Base-by-base conservation (phyloP, 2,329 filamentous ascomycete genomes). In the Fusarium sp. region DNA sequence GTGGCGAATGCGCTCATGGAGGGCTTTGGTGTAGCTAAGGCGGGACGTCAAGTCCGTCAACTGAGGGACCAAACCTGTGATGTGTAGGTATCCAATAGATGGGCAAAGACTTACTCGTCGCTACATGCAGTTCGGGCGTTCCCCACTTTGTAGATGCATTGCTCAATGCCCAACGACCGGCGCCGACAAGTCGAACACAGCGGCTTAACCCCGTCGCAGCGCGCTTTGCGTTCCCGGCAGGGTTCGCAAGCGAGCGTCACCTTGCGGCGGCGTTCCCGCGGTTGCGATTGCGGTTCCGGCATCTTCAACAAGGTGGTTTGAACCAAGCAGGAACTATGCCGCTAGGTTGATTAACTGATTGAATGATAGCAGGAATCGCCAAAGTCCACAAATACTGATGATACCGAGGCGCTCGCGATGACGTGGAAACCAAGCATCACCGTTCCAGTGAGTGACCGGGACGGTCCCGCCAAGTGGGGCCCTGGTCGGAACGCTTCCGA, bases 181-280 rank as follows among this genome's bases (percentile, higher is more conserved):
- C 78, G 77, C 43, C 72, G 72, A 55, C 83, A 84, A 3, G 80
- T 78, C n/a, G 78, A 80, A 71, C 82, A 85, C 12, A 84, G 79
- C 27, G 82, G 83, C 66, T 83, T 83, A n/a, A 58, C 74, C 18
- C 82, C 82, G 65, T 84, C 82, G 57, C 82, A 84, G 2, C 80
- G 78, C 6, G 79, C 73, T 65, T 84, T 84, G 48, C 80, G 79
- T 54, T 80, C 78, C 30, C 82, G 75, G 56, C 82, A 84, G 4
- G 79, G 76, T 58, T 83, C 81, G 62, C 82, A 84, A 13, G 81
- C 82, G 7, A 83, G 71, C 2, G 80, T 73, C n/a, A 82, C 76
- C 60, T 73, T 73, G 40, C 63, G 68, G 28, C 66, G 62, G 6
- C 66, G 53, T 34, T 47, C 51, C 5, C 61, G 65, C 31, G 47